phyloP scores from a whole-genome alignment of 2,329 filamentous ascomycete genomes.

The Ophiocordyceps camponoti-saundersi region DNA sequence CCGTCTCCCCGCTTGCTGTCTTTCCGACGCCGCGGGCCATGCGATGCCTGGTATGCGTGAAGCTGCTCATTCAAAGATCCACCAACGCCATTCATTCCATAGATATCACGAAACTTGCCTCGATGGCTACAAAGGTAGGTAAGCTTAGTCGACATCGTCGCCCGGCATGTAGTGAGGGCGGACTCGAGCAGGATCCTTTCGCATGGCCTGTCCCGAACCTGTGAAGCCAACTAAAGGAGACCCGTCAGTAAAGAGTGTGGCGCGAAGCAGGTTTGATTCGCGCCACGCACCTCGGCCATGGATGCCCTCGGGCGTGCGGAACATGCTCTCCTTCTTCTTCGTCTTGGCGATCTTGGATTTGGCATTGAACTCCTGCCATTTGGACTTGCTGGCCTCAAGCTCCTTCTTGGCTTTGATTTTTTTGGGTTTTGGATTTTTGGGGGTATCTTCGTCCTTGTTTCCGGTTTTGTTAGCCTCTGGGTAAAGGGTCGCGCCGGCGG shows the following conservation, averaged over 20 bases:
- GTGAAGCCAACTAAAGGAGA: conserved; percentile 67
- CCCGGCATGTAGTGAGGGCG: conserved; percentile 67
- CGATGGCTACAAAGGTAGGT: background rate
- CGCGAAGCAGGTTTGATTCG: background rate
- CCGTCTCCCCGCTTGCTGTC: background rate
- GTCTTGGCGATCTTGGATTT: conserved; percentile 55
- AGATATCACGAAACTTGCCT: background rate
- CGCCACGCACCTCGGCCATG: conserved; percentile 60
- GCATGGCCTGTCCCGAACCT: conserved; percentile 88
- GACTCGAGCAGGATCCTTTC: conserved; percentile 69
- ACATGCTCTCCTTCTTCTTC: conserved; percentile 88
- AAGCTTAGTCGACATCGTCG: conserved; percentile 10
- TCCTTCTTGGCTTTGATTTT: conserved; percentile 85
- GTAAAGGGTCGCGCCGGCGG: conserved; percentile 39
- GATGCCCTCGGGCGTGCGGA: conserved; percentile 75
- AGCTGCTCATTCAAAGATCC: background rate
- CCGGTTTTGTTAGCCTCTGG: conserved; percentile 44
- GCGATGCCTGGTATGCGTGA: background rate
- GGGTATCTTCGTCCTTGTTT: conserved; percentile 45
- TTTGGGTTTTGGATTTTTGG: conserved; percentile 64
- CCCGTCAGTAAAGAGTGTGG: background rate
- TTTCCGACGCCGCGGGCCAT: background rate
- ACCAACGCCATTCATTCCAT: background rate
- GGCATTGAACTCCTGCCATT: conserved; percentile 84
- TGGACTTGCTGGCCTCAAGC: conserved; percentile 76